These are phyloP conservation scores for Diplodia corticola DNA, from an alignment of 2,329 filamentous ascomycete genomes.

Conservation along the genomic window DNA sequence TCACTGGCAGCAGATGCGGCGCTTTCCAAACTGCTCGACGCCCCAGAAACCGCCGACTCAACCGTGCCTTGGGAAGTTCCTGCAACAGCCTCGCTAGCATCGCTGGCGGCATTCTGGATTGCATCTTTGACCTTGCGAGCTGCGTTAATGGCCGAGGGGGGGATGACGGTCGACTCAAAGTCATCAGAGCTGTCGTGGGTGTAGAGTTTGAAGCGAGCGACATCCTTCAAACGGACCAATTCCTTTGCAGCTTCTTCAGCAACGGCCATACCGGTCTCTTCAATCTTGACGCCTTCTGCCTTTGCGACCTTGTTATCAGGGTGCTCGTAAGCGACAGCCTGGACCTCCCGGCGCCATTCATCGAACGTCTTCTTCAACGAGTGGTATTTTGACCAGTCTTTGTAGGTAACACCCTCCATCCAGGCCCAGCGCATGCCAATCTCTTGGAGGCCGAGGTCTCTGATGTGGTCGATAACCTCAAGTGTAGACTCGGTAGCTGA, in stretches of 20 bases:
- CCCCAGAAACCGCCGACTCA: slow-evolving; percentile 39
- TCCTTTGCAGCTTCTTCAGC: slow-evolving; percentile 80
- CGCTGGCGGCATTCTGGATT: slow-evolving; percentile 28
- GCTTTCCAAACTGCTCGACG: slow-evolving; percentile 28
- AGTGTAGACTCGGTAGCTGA: slow-evolving; percentile 78
- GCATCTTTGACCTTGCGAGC: slow-evolving; percentile 45
- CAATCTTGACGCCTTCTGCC: slow-evolving; percentile 65
- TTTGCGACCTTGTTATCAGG: slow-evolving; percentile 69
- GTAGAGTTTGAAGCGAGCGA: slow-evolving; percentile 79
- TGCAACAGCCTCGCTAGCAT: slow-evolving; percentile 30
- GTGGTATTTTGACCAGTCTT: slow-evolving; percentile 96
- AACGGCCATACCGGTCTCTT: slow-evolving; percentile 76
- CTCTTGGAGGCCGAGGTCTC: slow-evolving; percentile 82
- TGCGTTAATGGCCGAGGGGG: slow-evolving; percentile 53
- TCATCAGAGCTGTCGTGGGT: slow-evolving; percentile 74
- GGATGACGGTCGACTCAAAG: slow-evolving; percentile 69
- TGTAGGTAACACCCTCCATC: slow-evolving; percentile 94
- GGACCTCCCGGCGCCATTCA: slow-evolving; percentile 81
- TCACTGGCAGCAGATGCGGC: slow-evolving; percentile 30
- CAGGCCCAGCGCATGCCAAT: slow-evolving; percentile 93
- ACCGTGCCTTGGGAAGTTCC: slow-evolving; percentile 37
- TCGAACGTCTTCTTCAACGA: slow-evolving; percentile 79
- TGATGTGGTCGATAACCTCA: slow-evolving; percentile 77
- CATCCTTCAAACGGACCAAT: slow-evolving; percentile 76
- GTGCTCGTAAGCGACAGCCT: slow-evolving; percentile 72